A percentile compares a stretch with the other conserved stretches of the same genome.
Conservation (phyloP, 345 rosid species). For the Murraya koenigii region DNA sequence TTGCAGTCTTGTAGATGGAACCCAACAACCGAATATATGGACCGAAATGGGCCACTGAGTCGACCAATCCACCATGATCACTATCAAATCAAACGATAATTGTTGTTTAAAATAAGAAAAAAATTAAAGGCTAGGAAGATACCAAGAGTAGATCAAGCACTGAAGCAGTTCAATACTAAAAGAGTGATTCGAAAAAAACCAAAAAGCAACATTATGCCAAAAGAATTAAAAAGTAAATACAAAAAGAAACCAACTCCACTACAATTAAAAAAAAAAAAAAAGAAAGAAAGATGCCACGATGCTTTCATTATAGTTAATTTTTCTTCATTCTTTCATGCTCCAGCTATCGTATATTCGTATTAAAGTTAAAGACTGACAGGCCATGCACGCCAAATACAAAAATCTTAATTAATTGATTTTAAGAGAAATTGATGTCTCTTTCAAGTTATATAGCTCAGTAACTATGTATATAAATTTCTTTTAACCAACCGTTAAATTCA, state of each 20-base stretch:
- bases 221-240: background rate
- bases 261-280: too few relatives aligned
- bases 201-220: background rate
- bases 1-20: background rate
- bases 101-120: background rate
- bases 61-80: background rate
- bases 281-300: background rate
- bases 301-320: constrained; percentile 1
- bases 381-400: background rate
- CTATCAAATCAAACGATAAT: background rate
- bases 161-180: background rate
- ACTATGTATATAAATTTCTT: too few relatives aligned
- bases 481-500: background rate
- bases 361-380: background rate
- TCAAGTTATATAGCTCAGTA: background rate
- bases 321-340: background rate
- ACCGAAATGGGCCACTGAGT: background rate
- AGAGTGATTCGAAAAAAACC: background rate
- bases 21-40: background rate
- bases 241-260: background rate
- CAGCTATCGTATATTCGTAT: too few relatives aligned
- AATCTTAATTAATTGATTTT: too few relatives aligned
- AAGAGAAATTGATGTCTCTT: background rate
- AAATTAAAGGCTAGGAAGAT: background rate
- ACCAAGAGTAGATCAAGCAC: background rate